Evolutionary conservation across 2,329 filamentous ascomycete genomes (phyloP).

Genomic region (Alternaria ventricosa): DNA sequence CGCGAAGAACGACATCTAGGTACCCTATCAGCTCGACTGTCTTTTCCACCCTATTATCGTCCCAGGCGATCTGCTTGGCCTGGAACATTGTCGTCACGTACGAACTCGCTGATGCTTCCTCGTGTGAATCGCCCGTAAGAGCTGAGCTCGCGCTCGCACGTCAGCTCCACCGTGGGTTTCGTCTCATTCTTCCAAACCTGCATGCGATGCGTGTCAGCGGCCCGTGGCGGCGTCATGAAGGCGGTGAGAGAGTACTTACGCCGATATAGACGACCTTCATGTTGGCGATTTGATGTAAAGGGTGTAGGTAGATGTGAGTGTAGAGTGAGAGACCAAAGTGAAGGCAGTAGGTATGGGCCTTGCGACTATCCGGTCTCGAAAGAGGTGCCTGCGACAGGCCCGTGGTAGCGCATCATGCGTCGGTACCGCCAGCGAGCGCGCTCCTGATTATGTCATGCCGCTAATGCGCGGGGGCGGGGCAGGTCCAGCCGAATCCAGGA

Average conservation of each 20-base stretch:
- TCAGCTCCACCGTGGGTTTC: constrained; percentile 77
- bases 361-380: neutral
- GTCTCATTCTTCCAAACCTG: constrained; percentile 64
- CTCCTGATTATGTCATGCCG: constrained; percentile 26
- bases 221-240: neutral
- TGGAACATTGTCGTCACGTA: constrained; percentile 18
- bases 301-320: neutral
- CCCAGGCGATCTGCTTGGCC: too few species aligned
- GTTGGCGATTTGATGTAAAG: constrained; percentile 28
- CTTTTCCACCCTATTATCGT: too few species aligned
- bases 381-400: neutral
- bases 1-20: too few species aligned
- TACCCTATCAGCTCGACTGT: too few species aligned
- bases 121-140: constrained; percentile 52
- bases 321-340: neutral
- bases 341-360: neutral
- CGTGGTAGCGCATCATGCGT: constrained; percentile 2
- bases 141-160: constrained; percentile 69
- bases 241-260: constrained; percentile 60
- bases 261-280: constrained; percentile 93
- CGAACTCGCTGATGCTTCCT: constrained; percentile 49
- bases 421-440: constrained; percentile 6
- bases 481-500: constrained; percentile 20
- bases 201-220: neutral
- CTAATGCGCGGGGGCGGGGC: constrained; percentile 32